A percentile compares a stretch with the other conserved stretches of the same genome.
These are phyloP conservation scores for Leucosporidium creatinivorum DNA, from an alignment of 768 basidiomycete genomes.

Conservation along the genomic window DNA sequence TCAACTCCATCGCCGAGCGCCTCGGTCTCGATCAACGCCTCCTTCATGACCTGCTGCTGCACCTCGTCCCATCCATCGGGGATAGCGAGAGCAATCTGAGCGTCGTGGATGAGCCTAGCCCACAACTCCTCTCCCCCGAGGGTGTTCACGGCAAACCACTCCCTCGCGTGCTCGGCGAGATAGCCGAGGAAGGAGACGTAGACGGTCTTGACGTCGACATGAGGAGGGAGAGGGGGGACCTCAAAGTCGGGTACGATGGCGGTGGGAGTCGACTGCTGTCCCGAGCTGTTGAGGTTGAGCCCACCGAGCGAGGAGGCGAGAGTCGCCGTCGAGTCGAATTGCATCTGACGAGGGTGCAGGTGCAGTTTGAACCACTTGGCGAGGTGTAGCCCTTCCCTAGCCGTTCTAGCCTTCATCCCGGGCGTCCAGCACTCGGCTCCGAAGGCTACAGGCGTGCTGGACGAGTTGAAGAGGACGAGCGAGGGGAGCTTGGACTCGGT, in stretches of 20 bases:
- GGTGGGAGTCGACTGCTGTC: neutral
- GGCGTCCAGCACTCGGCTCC: neutral
- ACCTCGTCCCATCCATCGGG: constrained; percentile 18
- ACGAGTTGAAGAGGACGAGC: neutral
- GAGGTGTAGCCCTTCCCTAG: neutral
- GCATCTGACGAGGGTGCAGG: neutral
- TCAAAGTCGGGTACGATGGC: neutral
- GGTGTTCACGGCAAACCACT: neutral
- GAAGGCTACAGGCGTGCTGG: neutral
- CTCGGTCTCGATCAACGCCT: constrained; percentile 8
- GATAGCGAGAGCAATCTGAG: constrained; percentile 1
- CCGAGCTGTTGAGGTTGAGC: neutral
- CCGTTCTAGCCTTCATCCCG: neutral
- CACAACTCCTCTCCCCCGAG: constrained; percentile 2
- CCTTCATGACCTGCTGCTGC: constrained; percentile 10
- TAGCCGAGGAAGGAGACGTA: constrained; percentile 13
- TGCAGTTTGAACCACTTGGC: neutral
- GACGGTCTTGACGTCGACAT: constrained; percentile 5
- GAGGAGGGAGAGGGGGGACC: constrained; percentile 7
- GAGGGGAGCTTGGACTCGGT: neutral
- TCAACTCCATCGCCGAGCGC: neutral
- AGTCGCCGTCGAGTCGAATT: neutral
- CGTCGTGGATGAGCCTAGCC: neutral
- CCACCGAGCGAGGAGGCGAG: neutral
- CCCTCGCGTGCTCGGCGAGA: constrained; percentile 1